Base-by-base conservation (phyloP, 2,329 filamentous ascomycete genomes). In the Hymenoscyphus fructigenus region DNA sequence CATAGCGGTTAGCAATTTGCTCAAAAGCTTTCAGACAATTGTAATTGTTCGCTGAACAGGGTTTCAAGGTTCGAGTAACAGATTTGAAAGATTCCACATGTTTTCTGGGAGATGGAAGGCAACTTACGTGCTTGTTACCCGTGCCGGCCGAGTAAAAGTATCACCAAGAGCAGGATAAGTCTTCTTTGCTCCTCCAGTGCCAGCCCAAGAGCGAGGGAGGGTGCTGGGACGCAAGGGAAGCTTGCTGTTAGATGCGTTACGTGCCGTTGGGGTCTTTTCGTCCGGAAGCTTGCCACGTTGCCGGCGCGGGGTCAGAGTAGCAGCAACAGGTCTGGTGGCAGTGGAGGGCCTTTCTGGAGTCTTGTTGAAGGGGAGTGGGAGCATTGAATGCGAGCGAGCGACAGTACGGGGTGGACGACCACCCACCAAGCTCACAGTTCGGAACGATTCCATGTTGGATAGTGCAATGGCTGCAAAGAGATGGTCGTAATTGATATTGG, bases 181-280 rank as follows among this genome's bases (percentile, higher is more conserved):
- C 44, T 50, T 50, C 44, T 50, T 50, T 50, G 44, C n/a, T 23
- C 10, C 20, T 50, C 44, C 44, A 23, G 44, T 50, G 6, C 44
- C 44, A 4, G 44, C 44, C 44, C 41, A 50, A 32, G 41, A 23
- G 23, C 59, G 38, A 47, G 59, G 41, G 36, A 60, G 59, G 14
- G 59, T 60, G 20, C n/a, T 60, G 14, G 59, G 59, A 34, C 59
- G 59, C 26, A 34, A 12, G 12, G 59, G 59, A 53, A 32, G 41
- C 26, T 47, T 50, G 44, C 44, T 50, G 20, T 50, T 20, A 50
- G 44, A 50, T 23, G 44, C 2, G 26, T 50, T 50, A 3, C 44
- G n/a, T 53, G 23, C 28, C n/a, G 29, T 29, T 34, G 38, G 32
- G 1, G 26, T 47, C 10, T 26, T 50, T 12, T 29, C 41, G 2